Conservation (phyloP, 306 rosid genomes). For the Vigna mungo region DNA sequence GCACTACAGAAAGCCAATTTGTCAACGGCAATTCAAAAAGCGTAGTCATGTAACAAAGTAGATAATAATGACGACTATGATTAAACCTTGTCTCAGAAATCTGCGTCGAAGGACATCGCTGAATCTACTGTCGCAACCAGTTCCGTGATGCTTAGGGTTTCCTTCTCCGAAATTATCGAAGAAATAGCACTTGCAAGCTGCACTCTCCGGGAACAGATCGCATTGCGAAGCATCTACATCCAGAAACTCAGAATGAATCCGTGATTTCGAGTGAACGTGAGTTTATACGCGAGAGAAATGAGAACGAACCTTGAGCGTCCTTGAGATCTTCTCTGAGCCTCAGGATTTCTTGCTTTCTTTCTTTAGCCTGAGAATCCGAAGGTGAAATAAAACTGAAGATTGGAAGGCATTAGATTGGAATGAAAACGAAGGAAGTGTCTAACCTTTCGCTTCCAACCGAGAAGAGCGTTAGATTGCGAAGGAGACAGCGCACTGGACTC, state of each 20-base stretch:
- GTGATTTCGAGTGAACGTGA: background rate
- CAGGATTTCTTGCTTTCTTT: slow-evolving; percentile 80
- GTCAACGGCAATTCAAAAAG: background rate
- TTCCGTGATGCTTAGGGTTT: slow-evolving; percentile 52
- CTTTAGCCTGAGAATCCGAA: slow-evolving; percentile 73
- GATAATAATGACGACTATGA: slow-evolving; percentile 2
- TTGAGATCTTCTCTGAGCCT: slow-evolving; percentile 81
- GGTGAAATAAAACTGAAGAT: background rate
- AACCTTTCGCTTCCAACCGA: slow-evolving; percentile 97
- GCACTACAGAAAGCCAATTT: slow-evolving; percentile 54
- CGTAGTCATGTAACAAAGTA: background rate
- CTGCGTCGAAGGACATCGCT: slow-evolving; percentile 85
- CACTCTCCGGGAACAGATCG: slow-evolving; percentile 72
- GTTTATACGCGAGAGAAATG: background rate
- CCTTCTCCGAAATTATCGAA: slow-evolving; percentile 66
- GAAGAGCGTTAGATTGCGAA: slow-evolving; percentile 69
- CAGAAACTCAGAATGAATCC: slow-evolving; percentile 29
- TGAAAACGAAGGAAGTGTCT: slow-evolving; percentile 28
- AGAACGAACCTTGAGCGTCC: slow-evolving; percentile 70
- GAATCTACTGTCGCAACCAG: slow-evolving; percentile 63
- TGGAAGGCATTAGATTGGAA: background rate
- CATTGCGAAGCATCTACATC: slow-evolving; percentile 68
- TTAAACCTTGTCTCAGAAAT: slow-evolving; percentile 86
- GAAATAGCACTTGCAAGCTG: slow-evolving; percentile 95
- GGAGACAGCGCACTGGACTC: slow-evolving; percentile 44